phyloP scores from a whole-genome alignment of 2,329 filamentous ascomycete genomes.

The Rhexocercosporidium sp. region DNA sequence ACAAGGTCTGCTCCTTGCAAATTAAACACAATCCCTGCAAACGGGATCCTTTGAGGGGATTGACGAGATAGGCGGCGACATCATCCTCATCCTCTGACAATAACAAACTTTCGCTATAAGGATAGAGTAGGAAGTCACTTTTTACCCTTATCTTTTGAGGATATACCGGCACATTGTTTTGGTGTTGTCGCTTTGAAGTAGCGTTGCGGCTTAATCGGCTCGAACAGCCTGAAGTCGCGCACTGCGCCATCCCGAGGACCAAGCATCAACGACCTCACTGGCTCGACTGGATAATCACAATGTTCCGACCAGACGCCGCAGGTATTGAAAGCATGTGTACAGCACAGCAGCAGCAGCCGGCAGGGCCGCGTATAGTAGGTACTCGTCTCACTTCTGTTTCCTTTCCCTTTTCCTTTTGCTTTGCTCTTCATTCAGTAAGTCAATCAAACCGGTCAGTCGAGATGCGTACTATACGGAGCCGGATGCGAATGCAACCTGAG shows the following conservation, averaged over 20 bases:
- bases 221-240: conserved; percentile 10
- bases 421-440: neutral
- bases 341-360: neutral
- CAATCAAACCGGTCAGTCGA: neutral
- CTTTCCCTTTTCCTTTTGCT: conserved; percentile 1
- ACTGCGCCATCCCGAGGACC: neutral
- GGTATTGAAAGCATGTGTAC: neutral
- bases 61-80: neutral
- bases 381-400: neutral
- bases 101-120: neutral
- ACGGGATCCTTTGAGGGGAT: neutral
- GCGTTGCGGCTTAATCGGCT: conserved; percentile 10
- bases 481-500: neutral
- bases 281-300: conserved; percentile 14
- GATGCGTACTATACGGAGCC: neutral
- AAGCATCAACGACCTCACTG: conserved; percentile 11
- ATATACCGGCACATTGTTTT: conserved; percentile 11
- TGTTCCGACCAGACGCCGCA: conserved; percentile 4
- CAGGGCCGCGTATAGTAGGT: conserved; percentile 7
- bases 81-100: neutral
- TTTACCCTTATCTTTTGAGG: neutral
- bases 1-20: conserved; percentile 3
- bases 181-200: conserved; percentile 9
- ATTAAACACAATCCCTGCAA: conserved; percentile 9
- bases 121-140: neutral